Conservation (phyloP, 2,329 filamentous ascomycete species). For the Pezicula carpinea region DNA sequence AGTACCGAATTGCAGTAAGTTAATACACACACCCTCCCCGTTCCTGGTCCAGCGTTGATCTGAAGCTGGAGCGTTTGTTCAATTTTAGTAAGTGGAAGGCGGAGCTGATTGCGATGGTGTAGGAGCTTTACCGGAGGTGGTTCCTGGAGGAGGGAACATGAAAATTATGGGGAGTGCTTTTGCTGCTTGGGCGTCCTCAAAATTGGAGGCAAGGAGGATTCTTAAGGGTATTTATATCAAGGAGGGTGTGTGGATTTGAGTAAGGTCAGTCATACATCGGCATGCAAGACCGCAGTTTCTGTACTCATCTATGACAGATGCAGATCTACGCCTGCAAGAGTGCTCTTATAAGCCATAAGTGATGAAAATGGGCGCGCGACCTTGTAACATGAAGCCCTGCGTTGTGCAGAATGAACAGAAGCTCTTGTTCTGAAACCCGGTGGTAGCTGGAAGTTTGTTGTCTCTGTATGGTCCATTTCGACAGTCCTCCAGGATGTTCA, state of each 20-base stretch:
- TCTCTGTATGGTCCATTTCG: neutral
- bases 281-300: neutral
- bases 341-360: conserved; percentile 3
- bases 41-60: no score
- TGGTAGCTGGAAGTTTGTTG: neutral
- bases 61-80: conserved; percentile 38
- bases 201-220: conserved; percentile 60
- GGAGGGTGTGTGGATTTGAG: conserved; percentile 71
- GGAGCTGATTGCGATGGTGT: conserved; percentile 4
- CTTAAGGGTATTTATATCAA: conserved; percentile 68
- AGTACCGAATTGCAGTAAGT: no score
- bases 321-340: conserved; percentile 7
- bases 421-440: no score
- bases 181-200: conserved; percentile 58
- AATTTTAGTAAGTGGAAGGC: neutral
- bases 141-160: conserved; percentile 53
- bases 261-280: conserved; percentile 37
- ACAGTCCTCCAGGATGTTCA: neutral
- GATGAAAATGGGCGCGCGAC: no score
- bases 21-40: no score
- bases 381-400: no score
- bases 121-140: conserved; percentile 62
- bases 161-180: conserved; percentile 73
- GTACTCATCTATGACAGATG: conserved; percentile 1
- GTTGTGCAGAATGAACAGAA: no score